Percentiles rank a stretch among this genome's conserved stretches.
Evolutionary conservation across 2,329 filamentous ascomycete species (phyloP).

Genomic region (Colletotrichum chlorophyti): DNA sequence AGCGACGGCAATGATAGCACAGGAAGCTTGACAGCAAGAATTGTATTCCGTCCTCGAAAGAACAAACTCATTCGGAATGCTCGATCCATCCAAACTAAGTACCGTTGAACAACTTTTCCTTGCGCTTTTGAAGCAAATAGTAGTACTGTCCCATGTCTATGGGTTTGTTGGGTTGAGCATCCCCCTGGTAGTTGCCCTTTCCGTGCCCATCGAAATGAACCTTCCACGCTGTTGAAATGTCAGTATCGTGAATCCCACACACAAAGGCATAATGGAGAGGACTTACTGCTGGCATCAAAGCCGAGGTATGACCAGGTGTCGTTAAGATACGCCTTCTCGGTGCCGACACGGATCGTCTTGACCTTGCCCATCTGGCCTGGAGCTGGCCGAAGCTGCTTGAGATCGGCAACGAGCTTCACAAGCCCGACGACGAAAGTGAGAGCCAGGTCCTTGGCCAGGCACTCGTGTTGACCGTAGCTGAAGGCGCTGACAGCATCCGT

Average conservation of each 20-base stretch:
- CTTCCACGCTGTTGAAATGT: conserved; percentile 40
- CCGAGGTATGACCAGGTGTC: conserved; percentile 55
- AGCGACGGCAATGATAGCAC: too few relatives aligned
- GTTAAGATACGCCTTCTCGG: conserved; percentile 51
- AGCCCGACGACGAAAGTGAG: conserved; percentile 49
- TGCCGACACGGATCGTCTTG: conserved; percentile 49
- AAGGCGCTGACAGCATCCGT: conserved; percentile 48
- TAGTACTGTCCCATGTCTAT: conserved; percentile 42
- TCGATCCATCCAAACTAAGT: too few relatives aligned
- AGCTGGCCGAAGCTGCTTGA: conserved; percentile 52
- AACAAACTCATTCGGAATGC: too few relatives aligned
- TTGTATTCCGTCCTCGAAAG: too few relatives aligned
- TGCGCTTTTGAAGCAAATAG: conserved; percentile 41
- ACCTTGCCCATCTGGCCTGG: conserved; percentile 52
- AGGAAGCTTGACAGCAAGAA: too few relatives aligned
- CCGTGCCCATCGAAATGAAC: conserved; percentile 48
- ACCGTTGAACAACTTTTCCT: conserved; percentile 28
- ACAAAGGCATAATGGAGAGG: accelerated
- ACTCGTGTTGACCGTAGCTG: conserved; percentile 54
- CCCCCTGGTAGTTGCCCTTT: conserved; percentile 40
- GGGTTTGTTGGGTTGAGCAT: conserved; percentile 21
- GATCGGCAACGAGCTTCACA: conserved; percentile 48
- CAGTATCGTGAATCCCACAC: conserved; percentile 25
- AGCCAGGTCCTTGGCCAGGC: conserved; percentile 48
- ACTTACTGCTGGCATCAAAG: conserved; percentile 53